Base-by-base conservation (phyloP, 2,329 filamentous ascomycete genomes). In the Colletotrichum karsti region DNA sequence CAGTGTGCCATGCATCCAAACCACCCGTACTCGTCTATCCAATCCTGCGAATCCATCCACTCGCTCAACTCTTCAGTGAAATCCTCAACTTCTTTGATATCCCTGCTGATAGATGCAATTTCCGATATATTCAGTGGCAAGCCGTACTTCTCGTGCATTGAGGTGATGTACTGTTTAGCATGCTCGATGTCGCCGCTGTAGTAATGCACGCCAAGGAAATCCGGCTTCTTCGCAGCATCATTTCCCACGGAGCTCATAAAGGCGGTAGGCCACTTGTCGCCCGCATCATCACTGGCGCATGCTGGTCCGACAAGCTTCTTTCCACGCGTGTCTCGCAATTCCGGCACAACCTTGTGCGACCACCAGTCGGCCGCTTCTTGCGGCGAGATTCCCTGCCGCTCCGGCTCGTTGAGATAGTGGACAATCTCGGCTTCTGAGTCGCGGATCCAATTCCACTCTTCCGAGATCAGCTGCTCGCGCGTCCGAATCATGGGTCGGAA, bases 341-440 rank as follows among this genome's bases (percentile, higher is more conserved):
- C 54, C 61, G 76, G 74, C 55, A 83, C 70, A 67, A 84, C 77
- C 57, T 79, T 76, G 13, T 76, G 70, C 42, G 71, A 70, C 81
- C 81, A 85, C 61, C 77, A 73, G 9, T 77, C 73, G 7, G 77
- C 80, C 8, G 82, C 82, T 58, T 78, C 72, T 63, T 77, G 71
- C 1, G 73, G 72, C 18, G 71, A 75, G 18, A 80, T 77, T 13
- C 76, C 76, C 54, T 74, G 73, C 33, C 80, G 76, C 66, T 84
- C 81, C 7, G 82, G 82, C 72, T 84, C 82, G 70, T 84, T 84
- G 77, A 83, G 80, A 70, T 79, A 84, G 67, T 83, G 80, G 10
- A 84, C 76, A 33, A 83, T 75, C n/a, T 72, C 67, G 46, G 76
- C 70, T 5, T 71, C 68, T 4, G 73, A 65, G 12, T 77, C 72